Evolutionary conservation across 257 asterid species (phyloP).

Genomic region (Thymus quinquecostatus): DNA sequence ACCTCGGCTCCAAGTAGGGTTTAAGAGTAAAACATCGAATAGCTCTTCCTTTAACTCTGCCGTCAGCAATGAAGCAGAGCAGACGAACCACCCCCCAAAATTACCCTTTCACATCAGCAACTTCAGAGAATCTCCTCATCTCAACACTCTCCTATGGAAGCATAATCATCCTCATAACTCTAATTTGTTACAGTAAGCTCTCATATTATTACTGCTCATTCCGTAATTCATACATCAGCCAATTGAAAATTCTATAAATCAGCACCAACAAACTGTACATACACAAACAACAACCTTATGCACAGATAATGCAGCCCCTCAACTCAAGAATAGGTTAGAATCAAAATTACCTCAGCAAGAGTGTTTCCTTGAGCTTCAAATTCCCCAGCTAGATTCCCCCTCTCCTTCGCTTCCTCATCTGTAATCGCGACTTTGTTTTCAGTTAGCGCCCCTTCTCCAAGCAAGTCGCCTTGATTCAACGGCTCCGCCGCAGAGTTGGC

Average conservation of each 20-base stretch:
- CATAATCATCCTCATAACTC: conserved; percentile 8
- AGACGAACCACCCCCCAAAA: not conserved
- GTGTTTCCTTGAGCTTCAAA: conserved; percentile 73
- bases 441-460: conserved; percentile 25
- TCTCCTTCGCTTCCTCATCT: conserved; percentile 40
- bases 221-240: conserved; percentile 1
- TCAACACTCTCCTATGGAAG: not conserved
- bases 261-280: conserved; percentile 3
- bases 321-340: not conserved
- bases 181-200: not conserved
- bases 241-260: not conserved
- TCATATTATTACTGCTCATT: not conserved
- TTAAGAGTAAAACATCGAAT: no score
- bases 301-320: not conserved
- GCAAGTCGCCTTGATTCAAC: conserved; percentile 18
- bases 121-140: not conserved
- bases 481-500: conserved; percentile 25
- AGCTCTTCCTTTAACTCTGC: not conserved
- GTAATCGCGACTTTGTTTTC: conserved; percentile 22
- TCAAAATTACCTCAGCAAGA: conserved; percentile 71
- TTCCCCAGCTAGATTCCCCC: conserved; percentile 45
- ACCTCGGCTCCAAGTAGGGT: not conserved
- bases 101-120: no score
- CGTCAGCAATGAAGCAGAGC: not conserved
- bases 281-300: not conserved